Percentiles rank a stretch among this genome's conserved stretches.
These are phyloP conservation scores for Globisporangium rhizosaccharum DNA, from an alignment of 352 stramenopile genomes.

Conservation along the genomic window DNA sequence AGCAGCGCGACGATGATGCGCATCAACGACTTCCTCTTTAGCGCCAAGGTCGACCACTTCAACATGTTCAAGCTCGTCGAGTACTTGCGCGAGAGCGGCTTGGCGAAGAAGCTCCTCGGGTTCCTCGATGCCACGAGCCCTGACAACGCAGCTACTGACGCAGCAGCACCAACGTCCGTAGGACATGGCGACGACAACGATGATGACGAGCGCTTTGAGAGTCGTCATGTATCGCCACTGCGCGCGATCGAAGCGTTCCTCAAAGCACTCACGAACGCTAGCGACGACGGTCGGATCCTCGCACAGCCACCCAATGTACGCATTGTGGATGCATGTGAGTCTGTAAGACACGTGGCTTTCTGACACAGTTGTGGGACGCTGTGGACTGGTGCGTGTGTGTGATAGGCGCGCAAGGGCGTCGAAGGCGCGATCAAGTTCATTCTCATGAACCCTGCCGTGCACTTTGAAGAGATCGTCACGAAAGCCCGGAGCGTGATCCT, in stretches of 20 bases:
- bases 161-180: not conserved
- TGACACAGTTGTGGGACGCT: not conserved
- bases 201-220: conserved; percentile 51
- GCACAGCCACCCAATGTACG: conserved; percentile 57
- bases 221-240: conserved; percentile 76
- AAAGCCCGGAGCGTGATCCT: conserved; percentile 94
- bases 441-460: conserved; percentile 91
- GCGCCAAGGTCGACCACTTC: conserved; percentile 74
- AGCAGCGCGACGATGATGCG: conserved; percentile 48
- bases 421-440: conserved; percentile 90
- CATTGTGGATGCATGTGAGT: not conserved
- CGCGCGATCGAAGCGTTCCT: conserved; percentile 71
- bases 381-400: conserved; percentile 9
- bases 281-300: conserved; percentile 66
- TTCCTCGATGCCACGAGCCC: conserved; percentile 52
- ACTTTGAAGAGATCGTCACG: conserved; percentile 94
- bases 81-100: conserved; percentile 70
- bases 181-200: not conserved
- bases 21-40: conserved; percentile 86
- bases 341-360: not conserved
- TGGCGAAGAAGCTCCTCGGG: conserved; percentile 82
- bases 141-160: not conserved
- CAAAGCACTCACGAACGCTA: conserved; percentile 67
- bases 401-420: conserved; percentile 34
- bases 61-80: conserved; percentile 89